A percentile compares a stretch with the other conserved stretches of the same genome.
Conservation (phyloP, 1,284 basidiomycete species). For the Trametes sp. region DNA sequence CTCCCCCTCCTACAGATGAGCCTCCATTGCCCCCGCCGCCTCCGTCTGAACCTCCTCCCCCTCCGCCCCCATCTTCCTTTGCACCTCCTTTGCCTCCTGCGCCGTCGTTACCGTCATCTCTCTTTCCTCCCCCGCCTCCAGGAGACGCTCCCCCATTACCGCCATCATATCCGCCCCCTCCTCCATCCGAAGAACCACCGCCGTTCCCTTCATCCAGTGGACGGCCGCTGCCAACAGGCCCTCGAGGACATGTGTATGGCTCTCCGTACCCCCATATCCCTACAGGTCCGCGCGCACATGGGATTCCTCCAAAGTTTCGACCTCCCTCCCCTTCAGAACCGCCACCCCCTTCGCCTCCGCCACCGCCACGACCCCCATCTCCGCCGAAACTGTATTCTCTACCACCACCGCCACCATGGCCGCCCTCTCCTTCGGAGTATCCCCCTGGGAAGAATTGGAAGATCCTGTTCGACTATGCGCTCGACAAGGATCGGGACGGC, state of each 20-base stretch:
- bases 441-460: conserved; percentile 59
- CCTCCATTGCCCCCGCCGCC: conserved; percentile 38
- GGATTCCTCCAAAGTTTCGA: background rate
- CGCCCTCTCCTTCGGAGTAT: conserved; percentile 54
- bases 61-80: conserved; percentile 32
- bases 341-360: conserved; percentile 34
- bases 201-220: conserved; percentile 25
- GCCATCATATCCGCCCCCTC: conserved; percentile 30
- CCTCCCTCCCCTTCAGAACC: conserved; percentile 30
- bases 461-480: conserved; percentile 67
- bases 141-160: conserved; percentile 22
- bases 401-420: conserved; percentile 53
- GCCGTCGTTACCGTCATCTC: conserved; percentile 32
- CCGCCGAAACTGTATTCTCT: conserved; percentile 44
- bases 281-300: conserved; percentile 20
- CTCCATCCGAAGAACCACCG: conserved; percentile 26
- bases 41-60: conserved; percentile 30
- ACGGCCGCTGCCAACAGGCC: conserved; percentile 35
- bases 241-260: conserved; percentile 20
- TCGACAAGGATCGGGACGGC: conserved; percentile 56
- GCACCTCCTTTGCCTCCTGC: conserved; percentile 35
- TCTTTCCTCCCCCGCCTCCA: conserved; percentile 29
- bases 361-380: conserved; percentile 38
- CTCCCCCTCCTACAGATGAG: conserved; percentile 34
- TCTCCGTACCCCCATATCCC: conserved; percentile 18